Base-by-base conservation (phyloP, 768 basidiomycete species). In the Kwoniella dejecticola region DNA sequence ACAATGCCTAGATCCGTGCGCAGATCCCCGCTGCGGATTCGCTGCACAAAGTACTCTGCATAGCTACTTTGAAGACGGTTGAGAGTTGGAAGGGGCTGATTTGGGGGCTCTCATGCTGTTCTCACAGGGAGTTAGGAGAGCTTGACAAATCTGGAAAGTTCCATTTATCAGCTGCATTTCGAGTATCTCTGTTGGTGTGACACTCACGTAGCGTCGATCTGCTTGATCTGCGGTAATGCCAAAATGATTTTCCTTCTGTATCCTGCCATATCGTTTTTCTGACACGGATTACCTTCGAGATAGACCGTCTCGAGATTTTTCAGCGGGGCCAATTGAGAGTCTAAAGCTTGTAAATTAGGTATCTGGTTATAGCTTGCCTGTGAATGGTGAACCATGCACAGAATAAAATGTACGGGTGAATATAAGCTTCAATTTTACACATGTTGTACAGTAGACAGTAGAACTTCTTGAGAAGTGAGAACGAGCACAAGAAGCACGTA, bases 181-280 rank as follows among this genome's bases (percentile, higher is more conserved):
- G 17, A 36, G 15, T 36, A 36, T 36, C n/a, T n/a, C n/a, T n/a
- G n/a, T n/a, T n/a, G 15, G 15, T 46, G 31, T 15, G 27, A 4
- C 7, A 86, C 92, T 64, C 73, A 97, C 88, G 90, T 97, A 41
- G 96, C 96, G 79, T 99, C 96, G 52, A 99, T 88, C 80, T 99
- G 96, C 72, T 86, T 85, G 57, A 98, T 79, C 70, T 95, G 90
- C 0, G 94, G 94, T 21, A 96, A 81, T 2, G 87, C 87, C 38
- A 98, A 80, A 77, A 89, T 91, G 55, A 98, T 83, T 81, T 96
- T 99, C 54, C 95, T 82, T 68, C 92, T 82, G 76, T 98, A 99
- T 21, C 83, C 84, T 1, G 84, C 81, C 77, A 85, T 88, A 71
- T 97, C 90, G 13, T 82, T 83, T 45, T 79, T 82, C 75, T 99